Base-by-base conservation (phyloP, 73 alveolate species). In the Paramecium pentaurelia region DNA sequence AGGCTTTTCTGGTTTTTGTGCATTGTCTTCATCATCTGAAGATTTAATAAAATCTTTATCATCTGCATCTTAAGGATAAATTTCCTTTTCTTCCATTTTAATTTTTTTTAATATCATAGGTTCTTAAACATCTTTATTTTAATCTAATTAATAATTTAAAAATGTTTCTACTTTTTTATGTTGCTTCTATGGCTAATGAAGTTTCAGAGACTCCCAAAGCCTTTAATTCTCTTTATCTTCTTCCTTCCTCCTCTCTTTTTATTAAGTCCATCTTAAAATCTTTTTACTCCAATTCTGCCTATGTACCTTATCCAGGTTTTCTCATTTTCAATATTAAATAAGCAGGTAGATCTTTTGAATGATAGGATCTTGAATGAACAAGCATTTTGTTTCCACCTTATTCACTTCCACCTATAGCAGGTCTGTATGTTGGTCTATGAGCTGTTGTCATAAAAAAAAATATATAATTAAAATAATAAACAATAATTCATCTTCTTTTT, bases 381-480 rank as follows among this genome's bases (percentile, higher is more conserved):
- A 96, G 93, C 83, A 96, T 88, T 87, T 91, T 92, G 64, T 96
- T 97, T 42, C 99, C 99, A 42, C 99, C 98, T 77, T 92, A 88
- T 58, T 93, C 94, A 71, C 92, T 89, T 6, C 94, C 94, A 42
- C 99, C 99, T 91, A 93, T 96, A 58, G 98, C 98, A 22, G 99
- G 89, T 75, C 96, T 95, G 95, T 97, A 98, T 40, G 99, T 98
- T 18, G 99, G 99, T 38, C 99, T 93, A 93, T 98, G 99, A 10
- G 99, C 99, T 38, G 99, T 98, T 32, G 99, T 98, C 99, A 98
- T 98, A 93, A 80, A 80, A 42, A 25, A 80, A 42, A n/a, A n/a
- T n/a, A n/a, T 14, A 80, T 80, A 32, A 64, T 32, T 64, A 54
- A 54, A 54, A 54, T 54, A 54, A 64, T 64, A 64, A 45, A 32